phyloP scores from a whole-genome alignment of 1,284 basidiomycete genomes.

The Pascua guehoae region DNA sequence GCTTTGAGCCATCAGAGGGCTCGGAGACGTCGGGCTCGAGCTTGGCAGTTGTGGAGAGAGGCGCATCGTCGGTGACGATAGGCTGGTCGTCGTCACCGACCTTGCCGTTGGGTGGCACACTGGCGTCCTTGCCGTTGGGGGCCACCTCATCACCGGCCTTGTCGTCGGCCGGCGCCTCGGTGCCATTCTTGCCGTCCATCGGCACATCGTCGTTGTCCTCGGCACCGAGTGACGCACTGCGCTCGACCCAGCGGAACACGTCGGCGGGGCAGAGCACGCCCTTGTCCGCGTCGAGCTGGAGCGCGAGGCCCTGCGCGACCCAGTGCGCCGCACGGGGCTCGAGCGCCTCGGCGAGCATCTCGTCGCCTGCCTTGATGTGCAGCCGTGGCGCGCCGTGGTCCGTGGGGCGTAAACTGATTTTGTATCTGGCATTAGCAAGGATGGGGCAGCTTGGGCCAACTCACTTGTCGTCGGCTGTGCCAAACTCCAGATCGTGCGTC shows the following conservation, averaged over 20 bases:
- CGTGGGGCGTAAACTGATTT: conserved; percentile 1
- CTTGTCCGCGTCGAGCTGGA: conserved; percentile 7
- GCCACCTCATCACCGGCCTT: not conserved
- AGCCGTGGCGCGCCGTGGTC: conserved; percentile 5
- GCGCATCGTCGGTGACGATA: not conserved
- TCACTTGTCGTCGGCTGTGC: conserved; percentile 6
- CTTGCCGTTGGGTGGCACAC: not conserved
- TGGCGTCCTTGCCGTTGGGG: not conserved
- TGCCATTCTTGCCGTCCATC: not conserved
- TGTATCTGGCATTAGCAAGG: conserved; percentile 8
- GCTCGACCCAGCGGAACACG: conserved; percentile 8
- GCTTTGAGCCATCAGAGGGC: not conserved
- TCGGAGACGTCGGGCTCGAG: not conserved
- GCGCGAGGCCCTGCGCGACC: conserved; percentile 10
- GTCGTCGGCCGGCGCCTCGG: not conserved
- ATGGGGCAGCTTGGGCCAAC: not conserved
- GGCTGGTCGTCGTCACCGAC: not conserved
- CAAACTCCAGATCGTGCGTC: conserved; percentile 16
- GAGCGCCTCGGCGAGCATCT: conserved; percentile 2
- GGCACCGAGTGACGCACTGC: conserved; percentile 4
- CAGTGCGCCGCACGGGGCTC: conserved; percentile 7
- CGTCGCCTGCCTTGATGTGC: conserved; percentile 1
- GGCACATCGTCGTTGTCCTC: not conserved
- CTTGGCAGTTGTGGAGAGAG: not conserved
- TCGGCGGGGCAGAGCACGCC: conserved; percentile 4